These are phyloP conservation scores for Paraphoma chrysanthemicola DNA, from an alignment of 2,329 filamentous ascomycete species.

Conservation along the genomic window DNA sequence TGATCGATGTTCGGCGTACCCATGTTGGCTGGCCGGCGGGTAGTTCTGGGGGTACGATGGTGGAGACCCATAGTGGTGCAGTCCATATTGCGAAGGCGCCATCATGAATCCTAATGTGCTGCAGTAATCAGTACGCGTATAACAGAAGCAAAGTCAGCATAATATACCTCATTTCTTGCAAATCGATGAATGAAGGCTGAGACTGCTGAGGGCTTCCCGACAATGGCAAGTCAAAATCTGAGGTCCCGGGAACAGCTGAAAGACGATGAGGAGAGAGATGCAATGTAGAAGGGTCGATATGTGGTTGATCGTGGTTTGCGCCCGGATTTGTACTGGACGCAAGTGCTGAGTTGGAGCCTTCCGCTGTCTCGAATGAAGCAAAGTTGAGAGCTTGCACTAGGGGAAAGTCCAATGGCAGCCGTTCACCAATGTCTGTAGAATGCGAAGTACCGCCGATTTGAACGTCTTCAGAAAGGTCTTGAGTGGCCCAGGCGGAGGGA, in stretches of 20 bases:
- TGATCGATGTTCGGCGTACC: conserved; percentile 37
- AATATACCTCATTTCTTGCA: conserved; percentile 50
- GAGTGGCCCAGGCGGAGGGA: conserved; percentile 32
- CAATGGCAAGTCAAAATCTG: conserved; percentile 27
- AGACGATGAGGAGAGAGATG: conserved; percentile 29
- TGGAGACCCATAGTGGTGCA: conserved; percentile 44
- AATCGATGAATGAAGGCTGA: conserved; percentile 27
- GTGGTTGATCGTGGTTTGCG: conserved; percentile 20
- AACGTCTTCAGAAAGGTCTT: conserved; percentile 22
- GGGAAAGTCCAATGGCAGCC: conserved; percentile 16
- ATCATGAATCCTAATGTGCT: conserved; percentile 51
- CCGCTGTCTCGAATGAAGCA: conserved; percentile 25
- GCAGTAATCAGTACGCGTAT: conserved; percentile 17
- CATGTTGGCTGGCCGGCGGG: conserved; percentile 34
- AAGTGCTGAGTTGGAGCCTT: conserved; percentile 17
- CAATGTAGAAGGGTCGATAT: conserved; percentile 12
- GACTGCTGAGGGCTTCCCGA: conserved; percentile 28
- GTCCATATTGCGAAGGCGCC: conserved; percentile 48
- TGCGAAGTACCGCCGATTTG: conserved; percentile 27
- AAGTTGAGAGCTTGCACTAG: conserved; percentile 28
- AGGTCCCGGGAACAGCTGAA: conserved; percentile 28
- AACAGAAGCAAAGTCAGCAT: not conserved
- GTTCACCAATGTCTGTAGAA: conserved; percentile 18
- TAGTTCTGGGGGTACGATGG: conserved; percentile 43
- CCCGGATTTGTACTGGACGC: conserved; percentile 14